These are phyloP conservation scores for Blumeriella jaapii DNA, from an alignment of 2,329 filamentous ascomycete genomes.

Conservation along the genomic window DNA sequence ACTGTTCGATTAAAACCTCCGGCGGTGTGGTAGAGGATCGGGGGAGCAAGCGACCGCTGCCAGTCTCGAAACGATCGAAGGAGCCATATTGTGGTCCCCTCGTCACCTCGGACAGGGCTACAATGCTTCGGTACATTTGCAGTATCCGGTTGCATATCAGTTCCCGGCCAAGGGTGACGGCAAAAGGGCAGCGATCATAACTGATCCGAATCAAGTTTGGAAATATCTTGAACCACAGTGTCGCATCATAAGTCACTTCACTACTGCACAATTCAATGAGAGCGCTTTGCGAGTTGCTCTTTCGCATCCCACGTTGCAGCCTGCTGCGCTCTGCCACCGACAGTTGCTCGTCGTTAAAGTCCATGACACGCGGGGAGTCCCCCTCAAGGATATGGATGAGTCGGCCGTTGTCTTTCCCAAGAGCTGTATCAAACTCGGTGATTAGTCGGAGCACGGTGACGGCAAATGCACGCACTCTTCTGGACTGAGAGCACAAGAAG, in stretches of 20 bases:
- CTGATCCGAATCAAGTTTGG: conserved; percentile 87
- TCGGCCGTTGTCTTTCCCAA: conserved; percentile 62
- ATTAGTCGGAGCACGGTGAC: conserved; percentile 87
- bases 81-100: conserved; percentile 53
- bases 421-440: conserved; percentile 81
- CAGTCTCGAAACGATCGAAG: conserved; percentile 34
- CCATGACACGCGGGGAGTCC: conserved; percentile 78
- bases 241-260: conserved; percentile 87
- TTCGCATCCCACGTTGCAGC: conserved; percentile 79
- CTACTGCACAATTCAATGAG: conserved; percentile 91
- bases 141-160: conserved; percentile 85
- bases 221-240: conserved; percentile 96
- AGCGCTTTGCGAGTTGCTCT: conserved; percentile 71
- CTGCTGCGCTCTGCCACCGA: conserved; percentile 88
- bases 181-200: conserved; percentile 82
- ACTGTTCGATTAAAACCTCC: conserved; percentile 87
- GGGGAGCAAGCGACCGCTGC: conserved; percentile 33
- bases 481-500: conserved; percentile 92
- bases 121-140: conserved; percentile 83
- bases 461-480: conserved; percentile 77
- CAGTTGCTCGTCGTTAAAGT: conserved; percentile 82
- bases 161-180: conserved; percentile 81
- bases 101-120: conserved; percentile 62
- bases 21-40: conserved; percentile 61
- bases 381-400: conserved; percentile 89